phyloP scores from a whole-genome alignment of 2,329 filamentous ascomycete genomes.

The Venturia oleaginea region DNA sequence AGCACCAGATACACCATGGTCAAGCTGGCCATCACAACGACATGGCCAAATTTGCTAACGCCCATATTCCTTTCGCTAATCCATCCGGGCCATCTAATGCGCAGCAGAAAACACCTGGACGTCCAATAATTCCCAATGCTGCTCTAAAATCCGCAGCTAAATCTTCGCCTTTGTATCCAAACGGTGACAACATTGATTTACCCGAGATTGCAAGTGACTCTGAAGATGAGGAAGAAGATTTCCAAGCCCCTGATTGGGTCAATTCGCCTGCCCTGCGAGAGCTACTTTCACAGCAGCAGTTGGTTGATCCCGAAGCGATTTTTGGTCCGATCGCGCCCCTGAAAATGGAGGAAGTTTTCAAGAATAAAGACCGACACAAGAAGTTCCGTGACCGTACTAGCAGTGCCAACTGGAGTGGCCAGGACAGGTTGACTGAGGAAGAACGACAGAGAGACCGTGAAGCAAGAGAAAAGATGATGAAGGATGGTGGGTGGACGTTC shows the following conservation, averaged over 20 bases:
- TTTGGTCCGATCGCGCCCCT: constrained; percentile 84
- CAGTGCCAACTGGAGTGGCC: constrained; percentile 85
- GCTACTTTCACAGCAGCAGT: constrained; percentile 72
- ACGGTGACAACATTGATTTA: constrained; percentile 81
- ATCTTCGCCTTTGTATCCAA: constrained; percentile 77
- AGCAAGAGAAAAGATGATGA: constrained; percentile 66
- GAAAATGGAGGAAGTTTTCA: constrained; percentile 95
- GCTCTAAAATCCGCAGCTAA: constrained; percentile 46
- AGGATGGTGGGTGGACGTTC: constrained; percentile 80
- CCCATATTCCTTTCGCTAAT: constrained; percentile 81
- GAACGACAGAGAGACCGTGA: constrained; percentile 75
- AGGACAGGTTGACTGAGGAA: constrained; percentile 77
- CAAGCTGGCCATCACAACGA: constrained; percentile 60
- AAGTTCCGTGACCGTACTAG: constrained; percentile 86
- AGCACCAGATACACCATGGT: constrained; percentile 54
- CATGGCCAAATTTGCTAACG: constrained; percentile 79
- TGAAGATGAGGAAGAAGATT: constrained; percentile 61
- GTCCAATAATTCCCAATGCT: constrained; percentile 32
- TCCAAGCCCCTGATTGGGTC: constrained; percentile 72
- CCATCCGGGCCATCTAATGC: constrained; percentile 17
- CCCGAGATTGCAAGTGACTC: constrained; percentile 95
- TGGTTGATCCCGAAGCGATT: constrained; percentile 71
- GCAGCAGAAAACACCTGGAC: constrained; percentile 56
- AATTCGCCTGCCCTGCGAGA: constrained; percentile 74
- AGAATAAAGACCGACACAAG: constrained; percentile 75